Base-by-base conservation (phyloP, 805 yeast species). In the Lipomyces lipofer region DNA sequence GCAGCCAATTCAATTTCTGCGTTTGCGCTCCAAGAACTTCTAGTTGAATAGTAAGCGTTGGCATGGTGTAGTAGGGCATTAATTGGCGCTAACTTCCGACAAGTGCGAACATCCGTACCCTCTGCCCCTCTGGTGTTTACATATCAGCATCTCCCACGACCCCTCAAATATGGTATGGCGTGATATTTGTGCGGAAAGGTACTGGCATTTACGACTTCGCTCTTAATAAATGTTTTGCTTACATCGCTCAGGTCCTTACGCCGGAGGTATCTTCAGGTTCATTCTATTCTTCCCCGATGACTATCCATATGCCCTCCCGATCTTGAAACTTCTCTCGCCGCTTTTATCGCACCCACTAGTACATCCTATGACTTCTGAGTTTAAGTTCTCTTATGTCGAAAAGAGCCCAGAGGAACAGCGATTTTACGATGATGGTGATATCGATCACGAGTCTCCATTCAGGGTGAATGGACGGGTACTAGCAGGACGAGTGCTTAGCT, bases 141-240 rank as follows among this genome's bases (percentile, higher is more conserved):
- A 47, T 57, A 3, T 35, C 56, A 1, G 47, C 53, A 9, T 57
- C 61, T 4, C 57, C 54, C 6, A 54, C 56, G 4, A 57, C 61
- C 2, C 61, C 61, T 4, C 60, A 55, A 27, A 51, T 57, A 27
- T 57, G 61, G 61, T 50, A 57, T 38, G 61, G 59, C 3, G 61
- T 57, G 33, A 57, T 57, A 30, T 57, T 57, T 32, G 19, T 55
- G 4, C 49, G 38, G 12, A 57, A 57, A 24, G 58, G 56, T 51
- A 39, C 10, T 21, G 12, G 4, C 15, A n/a, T 43, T 38, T 7
- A 4, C 21, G 10, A 12, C 9, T 10, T 15, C 5, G 4, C 21
- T 27, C 19, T 15, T 15, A 12, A 13, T n/a, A 5, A 15, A 30
- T n/a, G n/a, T n/a, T n/a, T n/a, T n/a, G 12, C 9, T 52, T 5